Conservation (phyloP, 306 rosid species). For the Canavalia gladiata region DNA sequence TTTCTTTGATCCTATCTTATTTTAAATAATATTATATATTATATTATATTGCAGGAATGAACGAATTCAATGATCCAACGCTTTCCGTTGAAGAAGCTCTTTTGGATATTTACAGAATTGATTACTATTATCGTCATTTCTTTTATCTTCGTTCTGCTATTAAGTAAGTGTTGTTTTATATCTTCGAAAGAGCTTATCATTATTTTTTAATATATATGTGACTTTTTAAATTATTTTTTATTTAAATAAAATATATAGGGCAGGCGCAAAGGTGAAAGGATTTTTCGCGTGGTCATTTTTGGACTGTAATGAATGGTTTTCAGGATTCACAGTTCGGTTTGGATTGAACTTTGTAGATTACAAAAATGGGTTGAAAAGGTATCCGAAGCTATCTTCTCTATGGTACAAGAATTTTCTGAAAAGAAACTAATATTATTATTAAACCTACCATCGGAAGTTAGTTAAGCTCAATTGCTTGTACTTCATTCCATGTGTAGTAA, state of each 20-base stretch:
- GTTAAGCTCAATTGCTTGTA: too few relatives aligned
- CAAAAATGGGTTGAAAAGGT: constrained; percentile 48
- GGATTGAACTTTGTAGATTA: constrained; percentile 63
- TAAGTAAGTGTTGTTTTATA: constrained; percentile 44
- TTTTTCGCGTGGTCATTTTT: constrained; percentile 69
- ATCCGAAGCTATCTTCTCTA: constrained; percentile 56
- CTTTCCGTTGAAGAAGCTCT: constrained; percentile 53
- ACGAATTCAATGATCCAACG: constrained; percentile 56
- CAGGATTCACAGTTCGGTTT: constrained; percentile 56
- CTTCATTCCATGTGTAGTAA: too few relatives aligned
- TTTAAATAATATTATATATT: background rate
- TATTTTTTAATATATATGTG: too few relatives aligned
- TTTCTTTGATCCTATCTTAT: too few relatives aligned
- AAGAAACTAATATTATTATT: background rate
- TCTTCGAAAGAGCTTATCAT: too few relatives aligned
- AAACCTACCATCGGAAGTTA: background rate
- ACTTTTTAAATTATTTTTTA: background rate
- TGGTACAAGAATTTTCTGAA: constrained; percentile 50
- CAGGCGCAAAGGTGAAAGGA: constrained; percentile 62
- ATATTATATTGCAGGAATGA: constrained; percentile 48
- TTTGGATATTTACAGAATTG: constrained; percentile 58
- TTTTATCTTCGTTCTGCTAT: constrained; percentile 55
- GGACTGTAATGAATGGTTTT: constrained; percentile 61
- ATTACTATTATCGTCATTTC: constrained; percentile 59
- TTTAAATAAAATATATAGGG: constrained; percentile 35